Conservation (phyloP, 495 filamentous ascomycete genomes). For the Acidiella bohemica region DNA sequence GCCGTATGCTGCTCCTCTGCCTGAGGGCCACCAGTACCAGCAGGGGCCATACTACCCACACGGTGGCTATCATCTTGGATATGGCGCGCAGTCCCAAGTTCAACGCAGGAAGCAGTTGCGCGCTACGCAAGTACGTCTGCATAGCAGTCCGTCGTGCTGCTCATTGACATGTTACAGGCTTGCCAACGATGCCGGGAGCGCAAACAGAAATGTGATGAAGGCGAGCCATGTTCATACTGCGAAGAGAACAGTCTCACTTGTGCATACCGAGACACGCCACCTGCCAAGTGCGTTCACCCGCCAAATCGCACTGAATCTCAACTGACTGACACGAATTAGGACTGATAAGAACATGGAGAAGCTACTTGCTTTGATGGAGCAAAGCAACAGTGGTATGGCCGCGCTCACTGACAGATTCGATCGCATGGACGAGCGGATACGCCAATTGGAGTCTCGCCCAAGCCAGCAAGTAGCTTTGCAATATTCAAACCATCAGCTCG, state of each 20-base stretch:
- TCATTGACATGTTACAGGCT: too few relatives aligned
- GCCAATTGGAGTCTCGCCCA: background rate
- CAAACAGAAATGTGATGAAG: conserved; percentile 59
- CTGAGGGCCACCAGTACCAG: too few relatives aligned
- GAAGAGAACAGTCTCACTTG: conserved; percentile 44
- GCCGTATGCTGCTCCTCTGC: too few relatives aligned
- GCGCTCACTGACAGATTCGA: background rate
- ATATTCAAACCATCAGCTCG: too few relatives aligned
- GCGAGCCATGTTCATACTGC: conserved; percentile 31
- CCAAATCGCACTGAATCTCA: background rate
- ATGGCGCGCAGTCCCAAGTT: too few relatives aligned
- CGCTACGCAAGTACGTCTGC: too few relatives aligned
- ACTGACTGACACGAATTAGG: conserved; percentile 12
- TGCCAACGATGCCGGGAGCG: conserved; percentile 53
- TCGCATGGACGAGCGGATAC: conserved; percentile 1
- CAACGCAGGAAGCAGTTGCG: too few relatives aligned
- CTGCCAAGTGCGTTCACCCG: conserved; percentile 24
- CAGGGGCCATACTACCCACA: too few relatives aligned
- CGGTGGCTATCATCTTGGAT: too few relatives aligned
- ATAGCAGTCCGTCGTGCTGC: too few relatives aligned
- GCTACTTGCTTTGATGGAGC: conserved; percentile 25
- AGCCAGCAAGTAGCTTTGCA: too few relatives aligned
- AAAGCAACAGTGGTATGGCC: conserved; percentile 27
- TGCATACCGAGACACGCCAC: conserved; percentile 51
- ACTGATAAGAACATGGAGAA: conserved; percentile 31